Evolutionary conservation across 371 early-diverging fungal species (phyloP).

Genomic region (Mucor indicus): DNA sequence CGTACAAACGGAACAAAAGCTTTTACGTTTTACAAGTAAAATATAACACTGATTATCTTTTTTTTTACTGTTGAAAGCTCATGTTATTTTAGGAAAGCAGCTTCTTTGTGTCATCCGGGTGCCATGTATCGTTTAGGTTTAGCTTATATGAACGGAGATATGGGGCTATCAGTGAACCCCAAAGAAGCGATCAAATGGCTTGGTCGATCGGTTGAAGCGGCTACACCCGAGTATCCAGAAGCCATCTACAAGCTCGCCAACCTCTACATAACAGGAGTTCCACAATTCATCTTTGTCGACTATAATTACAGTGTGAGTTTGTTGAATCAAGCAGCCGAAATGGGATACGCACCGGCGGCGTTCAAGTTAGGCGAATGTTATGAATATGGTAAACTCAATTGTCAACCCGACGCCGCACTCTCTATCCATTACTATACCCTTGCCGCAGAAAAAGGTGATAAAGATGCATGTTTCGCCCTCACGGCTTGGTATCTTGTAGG

Average conservation of each 20-base stretch:
- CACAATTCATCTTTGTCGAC: constrained; percentile 66
- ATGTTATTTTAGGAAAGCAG: constrained; percentile 68
- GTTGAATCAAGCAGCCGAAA: constrained; percentile 62
- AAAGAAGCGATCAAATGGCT: constrained; percentile 79
- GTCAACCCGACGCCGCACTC: constrained; percentile 56
- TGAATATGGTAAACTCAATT: constrained; percentile 70
- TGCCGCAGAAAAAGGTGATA: constrained; percentile 82
- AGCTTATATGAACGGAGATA: constrained; percentile 64
- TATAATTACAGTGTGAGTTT: constrained; percentile 64
- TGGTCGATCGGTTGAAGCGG: constrained; percentile 66
- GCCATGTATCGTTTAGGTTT: constrained; percentile 68
- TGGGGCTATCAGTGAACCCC: constrained; percentile 51
- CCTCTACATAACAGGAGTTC: constrained; percentile 64
- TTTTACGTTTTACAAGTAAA: constrained; percentile 57
- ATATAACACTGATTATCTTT: too few relatives aligned
- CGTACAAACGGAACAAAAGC: constrained; percentile 49
- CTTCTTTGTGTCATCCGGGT: constrained; percentile 64
- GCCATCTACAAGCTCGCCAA: constrained; percentile 71
- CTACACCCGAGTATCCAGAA: constrained; percentile 69
- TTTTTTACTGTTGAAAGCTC: too few relatives aligned
- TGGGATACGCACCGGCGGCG: constrained; percentile 74
- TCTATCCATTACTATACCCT: constrained; percentile 67
- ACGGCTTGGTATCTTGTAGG: constrained; percentile 89
- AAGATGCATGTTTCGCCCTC: constrained; percentile 80
- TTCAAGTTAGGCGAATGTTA: constrained; percentile 73